These are phyloP conservation scores for Citrus cavaleriei DNA, from an alignment of 345 rosid genomes.

Conservation along the genomic window DNA sequence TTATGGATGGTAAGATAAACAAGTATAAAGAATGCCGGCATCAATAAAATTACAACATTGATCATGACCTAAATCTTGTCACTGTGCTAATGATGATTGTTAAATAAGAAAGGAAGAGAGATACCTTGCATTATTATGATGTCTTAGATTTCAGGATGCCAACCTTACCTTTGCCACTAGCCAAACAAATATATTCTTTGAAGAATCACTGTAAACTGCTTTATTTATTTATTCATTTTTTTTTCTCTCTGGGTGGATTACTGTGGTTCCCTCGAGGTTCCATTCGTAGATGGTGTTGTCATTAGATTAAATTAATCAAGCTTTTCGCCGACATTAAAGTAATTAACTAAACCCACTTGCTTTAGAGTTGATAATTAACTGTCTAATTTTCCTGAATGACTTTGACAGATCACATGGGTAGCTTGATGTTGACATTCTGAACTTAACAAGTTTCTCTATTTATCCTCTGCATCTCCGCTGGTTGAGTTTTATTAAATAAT, in stretches of 20 bases:
- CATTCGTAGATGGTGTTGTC: background rate
- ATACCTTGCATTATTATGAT: background rate
- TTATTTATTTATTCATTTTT: too few species aligned
- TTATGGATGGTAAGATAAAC: background rate
- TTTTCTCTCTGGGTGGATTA: background rate
- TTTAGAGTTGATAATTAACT: conserved; percentile 2
- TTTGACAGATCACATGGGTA: conserved; percentile 18
- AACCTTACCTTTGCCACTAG: conserved; percentile 7
- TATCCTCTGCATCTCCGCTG: background rate
- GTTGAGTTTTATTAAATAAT: background rate
- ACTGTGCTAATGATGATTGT: background rate
- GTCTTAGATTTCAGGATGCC: background rate
- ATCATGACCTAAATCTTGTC: background rate
- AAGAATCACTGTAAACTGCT: conserved; percentile 5
- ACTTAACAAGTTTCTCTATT: background rate
- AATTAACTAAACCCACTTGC: conserved; percentile 23
- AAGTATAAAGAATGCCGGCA: background rate
- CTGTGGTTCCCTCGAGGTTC: background rate
- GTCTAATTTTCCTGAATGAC: conserved; percentile 5
- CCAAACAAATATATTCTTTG: background rate
- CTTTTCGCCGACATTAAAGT: conserved; percentile 26
- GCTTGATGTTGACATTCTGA: conserved; percentile 12
- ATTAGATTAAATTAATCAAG: conserved; percentile 1
- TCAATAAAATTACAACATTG: background rate
- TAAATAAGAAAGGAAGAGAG: background rate